Base-by-base conservation (phyloP, 169 alveolate species). In the Besnoitia besnoiti region DNA sequence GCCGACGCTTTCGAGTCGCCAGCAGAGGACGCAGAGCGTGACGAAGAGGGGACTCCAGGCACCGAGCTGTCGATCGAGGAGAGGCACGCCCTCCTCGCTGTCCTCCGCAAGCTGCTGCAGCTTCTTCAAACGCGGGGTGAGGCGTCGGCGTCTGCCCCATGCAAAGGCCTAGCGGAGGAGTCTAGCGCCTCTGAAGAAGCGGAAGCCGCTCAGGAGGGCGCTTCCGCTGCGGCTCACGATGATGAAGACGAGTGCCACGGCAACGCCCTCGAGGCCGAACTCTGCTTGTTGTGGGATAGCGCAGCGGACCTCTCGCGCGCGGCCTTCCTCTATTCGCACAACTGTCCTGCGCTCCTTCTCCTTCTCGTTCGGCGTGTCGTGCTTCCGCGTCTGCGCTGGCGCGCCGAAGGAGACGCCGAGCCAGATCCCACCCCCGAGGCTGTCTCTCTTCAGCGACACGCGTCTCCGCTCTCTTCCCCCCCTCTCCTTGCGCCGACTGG, bases 211-310 rank as follows among this genome's bases (percentile, higher is more conserved):
- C n/a, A n/a, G n/a, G n/a, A n/a, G n/a, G n/a, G n/a, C n/a, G n/a
- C n/a, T n/a, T n/a, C n/a, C n/a, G n/a, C n/a, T n/a, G n/a, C n/a
- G n/a, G n/a, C 12, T 1, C 12, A 0, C 67, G 67, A 5, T 19
- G 67, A 3, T 16, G 59, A 49, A 55, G 24, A 19, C 1, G 67
- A 19, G 24, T 21, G 3, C 12, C 30, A 19, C 67, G 30, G 67
- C 24, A 55, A 19, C 27, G 30, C 67, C 3, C 39, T 30, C 80
- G 80, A 67, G n/a, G 80, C 39, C 24, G 80, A 30, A 35, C 42
- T 67, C 44, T 67, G 80, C 44, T 67, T 67, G 2, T 42, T 67
- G 42, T 67, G 80, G 80, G 80, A 67, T n/a, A 67, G 39, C 39
- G 39, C 80, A 7, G 80, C 42, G 21, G 80, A 30, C 46, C 80